phyloP scores from a whole-genome alignment of 495 filamentous ascomycete species.

The Collariella sp. region DNA sequence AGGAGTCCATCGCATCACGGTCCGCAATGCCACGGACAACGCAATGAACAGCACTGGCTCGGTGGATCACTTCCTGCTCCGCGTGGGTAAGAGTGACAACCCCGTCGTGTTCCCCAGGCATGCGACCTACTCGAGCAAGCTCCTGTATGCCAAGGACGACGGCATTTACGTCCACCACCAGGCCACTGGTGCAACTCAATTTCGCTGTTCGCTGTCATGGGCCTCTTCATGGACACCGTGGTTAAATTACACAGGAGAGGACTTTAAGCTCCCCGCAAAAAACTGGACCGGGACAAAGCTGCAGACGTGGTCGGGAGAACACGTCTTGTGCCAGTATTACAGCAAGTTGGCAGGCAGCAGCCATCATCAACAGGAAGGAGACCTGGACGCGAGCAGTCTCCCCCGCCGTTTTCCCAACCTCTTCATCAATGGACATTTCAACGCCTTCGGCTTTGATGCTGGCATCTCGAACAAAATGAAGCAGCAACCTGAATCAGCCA shows the following conservation, averaged over 20 bases:
- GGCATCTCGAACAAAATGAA: conserved; percentile 48
- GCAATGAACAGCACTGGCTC: conserved; percentile 14
- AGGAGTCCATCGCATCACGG: conserved; percentile 55
- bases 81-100: conserved; percentile 40
- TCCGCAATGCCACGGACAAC: conserved; percentile 47
- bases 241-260: conserved; percentile 48
- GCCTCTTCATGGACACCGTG: conserved; percentile 53
- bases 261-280: conserved; percentile 42
- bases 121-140: conserved; percentile 49
- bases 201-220: conserved; percentile 55
- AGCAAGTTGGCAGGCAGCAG: conserved; percentile 51
- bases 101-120: conserved; percentile 49
- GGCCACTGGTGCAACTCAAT: conserved; percentile 55
- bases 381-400: conserved; percentile 25
- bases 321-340: conserved; percentile 61
- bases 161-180: conserved; percentile 47
- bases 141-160: conserved; percentile 35
- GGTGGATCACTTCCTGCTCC: conserved; percentile 44
- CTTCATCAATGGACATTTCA: conserved; percentile 56
- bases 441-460: conserved; percentile 56
- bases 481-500: conserved; percentile 37
- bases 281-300: conserved; percentile 52
- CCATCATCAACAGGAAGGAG: conserved; percentile 53
- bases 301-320: conserved; percentile 57
- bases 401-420: conserved; percentile 56